Evolutionary conservation across 2,329 filamentous ascomycete species (phyloP).

Genomic region (Metarhizium anisopliae): DNA sequence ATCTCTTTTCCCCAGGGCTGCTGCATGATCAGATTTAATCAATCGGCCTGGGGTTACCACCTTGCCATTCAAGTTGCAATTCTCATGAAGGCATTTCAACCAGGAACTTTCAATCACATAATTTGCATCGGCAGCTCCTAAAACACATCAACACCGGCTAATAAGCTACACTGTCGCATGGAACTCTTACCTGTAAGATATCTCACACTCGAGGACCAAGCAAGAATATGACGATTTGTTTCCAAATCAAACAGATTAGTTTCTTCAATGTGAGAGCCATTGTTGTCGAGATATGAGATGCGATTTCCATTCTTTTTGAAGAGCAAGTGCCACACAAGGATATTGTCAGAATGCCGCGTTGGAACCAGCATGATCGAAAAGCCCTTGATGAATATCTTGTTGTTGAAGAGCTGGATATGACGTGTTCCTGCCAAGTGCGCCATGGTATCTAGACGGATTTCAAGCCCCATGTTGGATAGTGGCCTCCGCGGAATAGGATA

Average conservation of each 20-base stretch:
- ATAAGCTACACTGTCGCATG: too few species aligned
- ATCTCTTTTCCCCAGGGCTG: too few species aligned
- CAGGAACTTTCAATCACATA: not conserved
- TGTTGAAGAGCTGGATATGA: slow-evolving; percentile 1
- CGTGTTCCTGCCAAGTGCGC: not conserved
- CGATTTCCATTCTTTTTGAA: not conserved
- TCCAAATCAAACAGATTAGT: not conserved
- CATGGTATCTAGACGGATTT: slow-evolving; percentile 5
- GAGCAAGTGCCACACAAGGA: slow-evolving; percentile 8
- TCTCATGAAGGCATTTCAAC: too few species aligned
- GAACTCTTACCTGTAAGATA: not conserved
- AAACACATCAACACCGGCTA: not conserved
- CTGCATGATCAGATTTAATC: too few species aligned
- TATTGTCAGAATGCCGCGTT: not conserved
- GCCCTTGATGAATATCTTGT: slow-evolving; percentile 6
- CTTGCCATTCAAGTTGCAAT: too few species aligned
- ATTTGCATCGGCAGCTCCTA: not conserved
- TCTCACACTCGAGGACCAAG: not conserved
- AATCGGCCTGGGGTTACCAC: too few species aligned
- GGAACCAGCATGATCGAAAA: slow-evolving; percentile 9
- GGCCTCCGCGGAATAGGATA: slow-evolving; percentile 6
- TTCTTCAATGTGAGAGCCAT: not conserved
- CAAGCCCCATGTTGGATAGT: slow-evolving; percentile 1
- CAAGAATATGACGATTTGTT: not conserved
- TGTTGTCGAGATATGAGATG: not conserved